These are phyloP conservation scores for Trypanosomatidae sp. DNA, from an alignment of 208 protist species.

Conservation along the genomic window DNA sequence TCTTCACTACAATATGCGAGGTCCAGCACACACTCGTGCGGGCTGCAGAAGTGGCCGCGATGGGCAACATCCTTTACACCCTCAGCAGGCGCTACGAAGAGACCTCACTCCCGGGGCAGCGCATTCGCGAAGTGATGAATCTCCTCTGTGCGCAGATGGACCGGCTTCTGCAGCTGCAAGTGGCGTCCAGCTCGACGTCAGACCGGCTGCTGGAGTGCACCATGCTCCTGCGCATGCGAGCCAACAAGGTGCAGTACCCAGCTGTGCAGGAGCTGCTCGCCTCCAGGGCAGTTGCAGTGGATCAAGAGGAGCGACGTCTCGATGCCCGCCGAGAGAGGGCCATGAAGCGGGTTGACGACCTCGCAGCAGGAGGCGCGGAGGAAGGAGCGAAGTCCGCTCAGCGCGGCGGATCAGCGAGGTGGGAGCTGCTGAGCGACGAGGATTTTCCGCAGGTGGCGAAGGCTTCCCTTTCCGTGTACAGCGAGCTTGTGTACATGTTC, in stretches of 20 bases:
- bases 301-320: slow-evolving; percentile 1
- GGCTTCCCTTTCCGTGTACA: slow-evolving; percentile 49
- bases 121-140: slow-evolving; percentile 38
- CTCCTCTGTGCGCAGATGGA: slow-evolving; percentile 49
- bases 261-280: slow-evolving; percentile 36
- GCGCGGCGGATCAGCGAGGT: slow-evolving; percentile 6
- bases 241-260: slow-evolving; percentile 30
- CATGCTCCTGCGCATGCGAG: slow-evolving; percentile 72
- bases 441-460: slow-evolving; percentile 22
- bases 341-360: background rate
- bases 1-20: slow-evolving; percentile 48
- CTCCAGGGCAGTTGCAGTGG: slow-evolving; percentile 16
- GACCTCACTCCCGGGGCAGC: slow-evolving; percentile 31
- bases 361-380: background rate
- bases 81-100: slow-evolving; percentile 45
- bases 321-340: background rate
- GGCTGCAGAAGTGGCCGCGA: slow-evolving; percentile 30
- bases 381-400: background rate
- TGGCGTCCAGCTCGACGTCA: slow-evolving; percentile 23
- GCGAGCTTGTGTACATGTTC: slow-evolving; percentile 63
- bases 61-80: slow-evolving; percentile 58
- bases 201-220: slow-evolving; percentile 61
- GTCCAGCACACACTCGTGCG: slow-evolving; percentile 35
- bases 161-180: slow-evolving; percentile 42
- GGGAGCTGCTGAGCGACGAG: slow-evolving; percentile 16